A percentile compares a stretch with the other conserved stretches of the same genome.
These are phyloP conservation scores for Phytophthora pistaciae DNA, from an alignment of 352 stramenopile species.

Conservation along the genomic window DNA sequence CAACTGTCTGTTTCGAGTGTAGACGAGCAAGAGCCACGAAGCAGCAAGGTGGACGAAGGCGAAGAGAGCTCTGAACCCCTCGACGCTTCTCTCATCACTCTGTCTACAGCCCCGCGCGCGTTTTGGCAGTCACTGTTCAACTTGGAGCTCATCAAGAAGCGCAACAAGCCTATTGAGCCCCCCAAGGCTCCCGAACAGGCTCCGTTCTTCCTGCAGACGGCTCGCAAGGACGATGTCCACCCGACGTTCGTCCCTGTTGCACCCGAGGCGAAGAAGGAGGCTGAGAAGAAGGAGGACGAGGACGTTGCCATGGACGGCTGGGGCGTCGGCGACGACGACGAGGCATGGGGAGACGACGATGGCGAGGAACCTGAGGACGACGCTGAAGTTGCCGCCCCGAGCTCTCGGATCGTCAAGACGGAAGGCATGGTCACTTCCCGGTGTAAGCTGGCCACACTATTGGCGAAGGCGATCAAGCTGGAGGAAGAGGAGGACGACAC, in stretches of 20 bases:
- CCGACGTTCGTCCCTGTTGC: slow-evolving; percentile 76
- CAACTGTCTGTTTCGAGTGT: slow-evolving; percentile 42
- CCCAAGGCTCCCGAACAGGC: slow-evolving; percentile 95
- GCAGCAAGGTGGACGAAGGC: slow-evolving; percentile 47
- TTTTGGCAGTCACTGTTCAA: slow-evolving; percentile 94
- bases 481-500: slow-evolving; percentile 17
- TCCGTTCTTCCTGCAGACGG: slow-evolving; percentile 96
- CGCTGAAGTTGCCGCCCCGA: slow-evolving; percentile 32
- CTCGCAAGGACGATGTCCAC: slow-evolving; percentile 81
- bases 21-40: slow-evolving; percentile 54
- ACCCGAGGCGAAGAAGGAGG: slow-evolving; percentile 38
- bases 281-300: slow-evolving; percentile 34
- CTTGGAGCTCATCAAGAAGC: slow-evolving; percentile 95
- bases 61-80: slow-evolving; percentile 58
- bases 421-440: slow-evolving; percentile 75
- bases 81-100: slow-evolving; percentile 71
- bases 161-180: slow-evolving; percentile 96
- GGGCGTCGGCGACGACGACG: slow-evolving; percentile 68
- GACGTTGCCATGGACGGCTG: slow-evolving; percentile 69
- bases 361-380: slow-evolving; percentile 38
- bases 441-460: slow-evolving; percentile 73
- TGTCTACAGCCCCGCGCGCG: slow-evolving; percentile 80
- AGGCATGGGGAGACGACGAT: slow-evolving; percentile 69
- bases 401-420: slow-evolving; percentile 78
- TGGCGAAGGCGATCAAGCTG: slow-evolving; percentile 46